Conservation (phyloP, 768 basidiomycete genomes). For the Xerocomus brunneocitrinus region DNA sequence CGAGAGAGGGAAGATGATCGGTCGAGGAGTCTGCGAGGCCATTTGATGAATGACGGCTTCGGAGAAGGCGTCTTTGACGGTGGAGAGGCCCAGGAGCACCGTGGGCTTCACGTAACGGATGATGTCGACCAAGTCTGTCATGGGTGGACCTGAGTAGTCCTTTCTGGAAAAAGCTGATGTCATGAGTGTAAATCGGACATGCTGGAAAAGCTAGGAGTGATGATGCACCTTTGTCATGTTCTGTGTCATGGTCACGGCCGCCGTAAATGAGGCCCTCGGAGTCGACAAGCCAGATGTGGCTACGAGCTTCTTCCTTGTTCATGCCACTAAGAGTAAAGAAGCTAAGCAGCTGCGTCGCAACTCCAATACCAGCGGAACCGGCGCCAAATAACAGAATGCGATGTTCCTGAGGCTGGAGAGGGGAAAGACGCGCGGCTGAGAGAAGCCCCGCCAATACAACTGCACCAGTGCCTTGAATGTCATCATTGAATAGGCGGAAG, state of each 20-base stretch:
- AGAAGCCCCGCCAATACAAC: slow-evolving; percentile 74
- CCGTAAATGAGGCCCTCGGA: slow-evolving; percentile 83
- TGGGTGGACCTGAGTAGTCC: slow-evolving; percentile 48
- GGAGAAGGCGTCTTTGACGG: slow-evolving; percentile 74
- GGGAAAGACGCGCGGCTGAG: slow-evolving; percentile 65
- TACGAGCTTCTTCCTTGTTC: slow-evolving; percentile 62
- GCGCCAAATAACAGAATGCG: slow-evolving; percentile 91
- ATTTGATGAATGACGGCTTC: slow-evolving; percentile 50
- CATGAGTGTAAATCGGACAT: background rate
- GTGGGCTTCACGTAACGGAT: slow-evolving; percentile 82
- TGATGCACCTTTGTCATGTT: slow-evolving; percentile 75
- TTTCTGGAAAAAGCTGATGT: slow-evolving; percentile 60
- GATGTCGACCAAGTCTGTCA: slow-evolving; percentile 72
- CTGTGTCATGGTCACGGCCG: slow-evolving; percentile 55
- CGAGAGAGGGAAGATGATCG: no score
- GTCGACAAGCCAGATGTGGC: slow-evolving; percentile 52
- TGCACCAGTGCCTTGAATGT: slow-evolving; percentile 84
- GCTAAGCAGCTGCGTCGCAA: slow-evolving; percentile 82
- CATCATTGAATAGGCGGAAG: slow-evolving; percentile 70
- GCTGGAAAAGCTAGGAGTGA: background rate
- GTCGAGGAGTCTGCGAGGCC: no score
- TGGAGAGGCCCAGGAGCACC: slow-evolving; percentile 55
- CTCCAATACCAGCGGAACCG: slow-evolving; percentile 89
- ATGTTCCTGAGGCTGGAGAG: slow-evolving; percentile 42
- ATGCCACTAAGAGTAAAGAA: slow-evolving; percentile 85